phyloP scores from a whole-genome alignment of 768 basidiomycete genomes.

The Rubroboletus satanas region DNA sequence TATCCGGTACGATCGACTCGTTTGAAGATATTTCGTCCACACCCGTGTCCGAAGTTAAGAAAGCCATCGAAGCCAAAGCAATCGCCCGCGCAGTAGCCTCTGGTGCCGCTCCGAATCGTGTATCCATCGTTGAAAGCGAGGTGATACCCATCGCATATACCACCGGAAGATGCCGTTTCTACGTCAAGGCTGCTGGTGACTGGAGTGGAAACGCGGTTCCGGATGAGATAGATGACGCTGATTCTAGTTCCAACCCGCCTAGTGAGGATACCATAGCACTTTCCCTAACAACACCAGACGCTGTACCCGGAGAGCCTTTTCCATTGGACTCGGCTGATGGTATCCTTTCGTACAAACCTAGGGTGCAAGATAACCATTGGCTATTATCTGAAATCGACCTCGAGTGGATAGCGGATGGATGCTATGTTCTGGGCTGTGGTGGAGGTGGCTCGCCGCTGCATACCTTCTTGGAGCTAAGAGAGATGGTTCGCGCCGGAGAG shows the following conservation, averaged over 20 bases:
- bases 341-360: conserved; percentile 36
- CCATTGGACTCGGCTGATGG: conserved; percentile 18
- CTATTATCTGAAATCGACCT: conserved; percentile 44
- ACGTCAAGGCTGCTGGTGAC: conserved; percentile 61
- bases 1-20: conserved; percentile 44
- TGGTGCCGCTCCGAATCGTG: conserved; percentile 41
- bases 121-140: conserved; percentile 54
- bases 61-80: conserved; percentile 36
- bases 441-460: conserved; percentile 61
- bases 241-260: not conserved
- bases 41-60: conserved; percentile 29
- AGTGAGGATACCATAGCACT: conserved; percentile 1
- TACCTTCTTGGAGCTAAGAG: conserved; percentile 46
- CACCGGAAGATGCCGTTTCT: conserved; percentile 38
- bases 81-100: conserved; percentile 42
- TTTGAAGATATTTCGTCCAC: conserved; percentile 40
- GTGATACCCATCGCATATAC: conserved; percentile 44
- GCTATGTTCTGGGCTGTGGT: conserved; percentile 58
- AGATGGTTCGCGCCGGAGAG: conserved; percentile 49
- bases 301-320: conserved; percentile 11
- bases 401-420: conserved; percentile 61
- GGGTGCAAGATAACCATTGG: conserved; percentile 41
- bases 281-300: conserved; percentile 1
- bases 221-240: conserved; percentile 18
- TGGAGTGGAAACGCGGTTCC: conserved; percentile 29